Evolutionary conservation across 345 rosid genomes (phyloP).

Genomic region (Stellera chamaejasme): DNA sequence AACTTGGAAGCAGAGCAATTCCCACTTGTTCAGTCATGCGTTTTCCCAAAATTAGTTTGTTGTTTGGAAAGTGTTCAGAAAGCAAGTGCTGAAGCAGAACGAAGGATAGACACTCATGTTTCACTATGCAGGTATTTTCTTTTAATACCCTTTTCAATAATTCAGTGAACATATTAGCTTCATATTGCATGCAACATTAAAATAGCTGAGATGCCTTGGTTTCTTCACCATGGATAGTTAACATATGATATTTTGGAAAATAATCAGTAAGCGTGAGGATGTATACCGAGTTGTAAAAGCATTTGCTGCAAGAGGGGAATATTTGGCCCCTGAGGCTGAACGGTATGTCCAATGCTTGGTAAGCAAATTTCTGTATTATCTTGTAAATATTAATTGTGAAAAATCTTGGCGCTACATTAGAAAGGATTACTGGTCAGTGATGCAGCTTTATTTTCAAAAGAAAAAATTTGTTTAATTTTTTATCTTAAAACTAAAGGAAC

Average conservation of each 20-base stretch:
- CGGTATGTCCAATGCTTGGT: constrained; percentile 65
- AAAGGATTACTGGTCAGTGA: constrained; percentile 5
- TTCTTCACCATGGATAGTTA: constrained; percentile 16
- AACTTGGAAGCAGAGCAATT: constrained; percentile 72
- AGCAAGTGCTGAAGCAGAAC: constrained; percentile 81
- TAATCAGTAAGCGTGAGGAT: constrained; percentile 74
- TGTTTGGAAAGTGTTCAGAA: constrained; percentile 46
- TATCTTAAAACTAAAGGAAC: background rate
- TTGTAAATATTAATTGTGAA: background rate
- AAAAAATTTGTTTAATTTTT: constrained; percentile 1
- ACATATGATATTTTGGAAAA: constrained; percentile 23
- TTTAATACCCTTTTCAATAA: background rate
- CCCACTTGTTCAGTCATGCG: constrained; percentile 68
- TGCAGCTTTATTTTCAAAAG: background rate
- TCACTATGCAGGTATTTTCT: constrained; percentile 56
- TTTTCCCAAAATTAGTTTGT: constrained; percentile 64
- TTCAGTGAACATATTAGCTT: too few species aligned
- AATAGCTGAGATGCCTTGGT: too few species aligned
- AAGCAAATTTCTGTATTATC: constrained; percentile 33
- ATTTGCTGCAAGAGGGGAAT: constrained; percentile 54
- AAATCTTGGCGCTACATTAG: background rate
- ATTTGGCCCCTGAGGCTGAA: constrained; percentile 47
- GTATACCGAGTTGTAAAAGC: constrained; percentile 65
- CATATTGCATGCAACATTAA: too few species aligned
- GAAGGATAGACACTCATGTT: constrained; percentile 54